Evolutionary conservation across 2,329 filamentous ascomycete species (phyloP).

Genomic region (Monosporascus sp.): DNA sequence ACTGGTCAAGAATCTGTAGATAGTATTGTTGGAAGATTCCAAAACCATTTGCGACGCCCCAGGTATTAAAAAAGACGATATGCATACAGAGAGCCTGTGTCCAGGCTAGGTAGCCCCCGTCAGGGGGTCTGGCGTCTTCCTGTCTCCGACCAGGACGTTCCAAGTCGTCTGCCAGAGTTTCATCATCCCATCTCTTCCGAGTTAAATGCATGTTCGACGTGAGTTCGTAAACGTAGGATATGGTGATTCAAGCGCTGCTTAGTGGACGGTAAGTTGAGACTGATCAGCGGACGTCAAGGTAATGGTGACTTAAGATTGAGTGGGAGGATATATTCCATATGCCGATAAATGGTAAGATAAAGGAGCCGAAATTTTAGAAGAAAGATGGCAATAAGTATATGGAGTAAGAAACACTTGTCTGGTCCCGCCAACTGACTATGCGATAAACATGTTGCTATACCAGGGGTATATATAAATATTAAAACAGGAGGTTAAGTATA

Average conservation of each 20-base stretch:
- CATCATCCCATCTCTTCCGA: background rate
- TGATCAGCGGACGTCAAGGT: too few species aligned
- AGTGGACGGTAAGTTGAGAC: background rate
- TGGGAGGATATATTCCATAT: too few species aligned
- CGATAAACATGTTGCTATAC: background rate
- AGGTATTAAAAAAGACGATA: slow-evolving; percentile 4
- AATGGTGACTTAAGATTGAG: too few species aligned
- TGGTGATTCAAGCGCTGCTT: background rate
- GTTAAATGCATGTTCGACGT: background rate
- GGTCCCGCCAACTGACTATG: too few species aligned
- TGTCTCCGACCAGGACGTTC: background rate
- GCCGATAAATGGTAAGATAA: too few species aligned
- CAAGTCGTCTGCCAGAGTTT: background rate
- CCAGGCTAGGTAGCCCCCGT: background rate
- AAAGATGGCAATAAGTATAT: too few species aligned
- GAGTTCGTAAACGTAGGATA: too few species aligned
- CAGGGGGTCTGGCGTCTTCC: background rate
- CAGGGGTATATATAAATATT: too few species aligned
- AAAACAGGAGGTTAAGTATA: too few species aligned
- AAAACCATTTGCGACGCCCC: slow-evolving; percentile 16
- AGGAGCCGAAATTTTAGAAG: too few species aligned
- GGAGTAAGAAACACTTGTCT: background rate
- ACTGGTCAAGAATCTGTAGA: slow-evolving; percentile 1
- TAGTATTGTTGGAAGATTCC: slow-evolving; percentile 22
- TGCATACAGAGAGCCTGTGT: background rate